Conservation (phyloP, 2,329 filamentous ascomycete genomes). For the Trichoderma afroharzianum region DNA sequence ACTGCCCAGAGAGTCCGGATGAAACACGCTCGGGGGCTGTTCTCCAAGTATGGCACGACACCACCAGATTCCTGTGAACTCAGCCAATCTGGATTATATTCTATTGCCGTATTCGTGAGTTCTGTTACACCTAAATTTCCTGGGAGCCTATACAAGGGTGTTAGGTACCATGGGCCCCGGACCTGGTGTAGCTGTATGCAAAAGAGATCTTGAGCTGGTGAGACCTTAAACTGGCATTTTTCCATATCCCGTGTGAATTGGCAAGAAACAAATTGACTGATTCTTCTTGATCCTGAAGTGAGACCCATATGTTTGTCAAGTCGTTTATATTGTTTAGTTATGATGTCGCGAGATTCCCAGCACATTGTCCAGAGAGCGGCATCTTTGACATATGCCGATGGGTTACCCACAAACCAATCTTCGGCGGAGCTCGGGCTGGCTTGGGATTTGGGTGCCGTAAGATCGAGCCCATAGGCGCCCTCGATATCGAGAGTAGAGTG, state of each 20-base stretch:
- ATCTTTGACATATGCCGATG: conserved; percentile 16
- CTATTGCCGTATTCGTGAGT: not conserved
- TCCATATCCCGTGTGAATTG: not conserved
- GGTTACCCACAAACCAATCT: not conserved
- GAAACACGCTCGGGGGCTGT: not conserved
- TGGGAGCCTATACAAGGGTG: not conserved
- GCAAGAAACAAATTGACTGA: not conserved
- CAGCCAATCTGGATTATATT: not conserved
- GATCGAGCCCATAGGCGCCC: not conserved
- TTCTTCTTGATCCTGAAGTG: not conserved
- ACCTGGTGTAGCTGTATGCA: not conserved
- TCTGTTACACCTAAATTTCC: not conserved
- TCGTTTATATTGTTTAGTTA: not conserved
- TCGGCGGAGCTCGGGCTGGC: not conserved
- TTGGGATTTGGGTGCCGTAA: not conserved
- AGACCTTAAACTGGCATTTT: not conserved
- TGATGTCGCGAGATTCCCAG: conserved; percentile 5
- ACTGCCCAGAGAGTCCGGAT: not conserved
- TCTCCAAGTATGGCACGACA: not conserved
- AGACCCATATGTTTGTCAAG: not conserved
- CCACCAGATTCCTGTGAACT: too few species aligned
- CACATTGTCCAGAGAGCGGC: conserved; percentile 17
- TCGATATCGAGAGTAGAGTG: not conserved
- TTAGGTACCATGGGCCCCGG: not conserved
- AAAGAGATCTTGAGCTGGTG: not conserved